Percentiles rank a stretch among this genome's conserved stretches.
phyloP scores from a whole-genome alignment of 2,329 filamentous ascomycete species.

The Verticillium longisporum region DNA sequence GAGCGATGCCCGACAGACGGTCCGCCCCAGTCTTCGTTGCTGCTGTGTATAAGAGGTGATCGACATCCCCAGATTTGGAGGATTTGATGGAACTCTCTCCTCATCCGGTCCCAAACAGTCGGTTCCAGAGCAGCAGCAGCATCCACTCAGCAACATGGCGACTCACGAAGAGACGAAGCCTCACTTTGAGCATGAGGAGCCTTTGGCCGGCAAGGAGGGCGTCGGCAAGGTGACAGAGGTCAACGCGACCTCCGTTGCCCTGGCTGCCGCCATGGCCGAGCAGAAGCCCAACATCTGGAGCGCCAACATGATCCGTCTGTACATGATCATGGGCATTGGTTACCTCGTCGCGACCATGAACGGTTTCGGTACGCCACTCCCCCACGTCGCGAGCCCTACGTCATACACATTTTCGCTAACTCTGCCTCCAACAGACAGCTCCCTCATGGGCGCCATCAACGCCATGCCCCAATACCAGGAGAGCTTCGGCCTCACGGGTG shows the following conservation, averaged over 20 bases:
- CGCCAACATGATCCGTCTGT: constrained; percentile 24
- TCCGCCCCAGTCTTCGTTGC: neutral
- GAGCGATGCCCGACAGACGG: neutral
- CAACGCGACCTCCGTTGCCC: constrained; percentile 26
- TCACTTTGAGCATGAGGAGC: constrained; percentile 18
- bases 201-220: constrained; percentile 10
- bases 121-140: neutral
- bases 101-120: neutral
- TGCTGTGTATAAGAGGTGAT: neutral
- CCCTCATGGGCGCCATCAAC: constrained; percentile 28
- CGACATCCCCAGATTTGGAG: neutral
- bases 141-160: neutral
- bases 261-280: constrained; percentile 24
- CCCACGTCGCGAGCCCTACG: too few relatives aligned
- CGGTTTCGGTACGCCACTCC: constrained; percentile 15
- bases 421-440: constrained; percentile 31
- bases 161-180: constrained; percentile 1
- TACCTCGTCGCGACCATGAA: constrained; percentile 22
- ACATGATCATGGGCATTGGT: constrained; percentile 16
- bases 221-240: constrained; percentile 22
- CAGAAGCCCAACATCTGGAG: constrained; percentile 26
- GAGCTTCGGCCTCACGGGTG: constrained; percentile 34
- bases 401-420: neutral
- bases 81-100: neutral
- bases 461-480: constrained; percentile 38